Evolutionary conservation across 169 alveolate species (phyloP), one percentile per base, ranked within the genome.

Genomic region (Plasmodium vinckei): DNA sequence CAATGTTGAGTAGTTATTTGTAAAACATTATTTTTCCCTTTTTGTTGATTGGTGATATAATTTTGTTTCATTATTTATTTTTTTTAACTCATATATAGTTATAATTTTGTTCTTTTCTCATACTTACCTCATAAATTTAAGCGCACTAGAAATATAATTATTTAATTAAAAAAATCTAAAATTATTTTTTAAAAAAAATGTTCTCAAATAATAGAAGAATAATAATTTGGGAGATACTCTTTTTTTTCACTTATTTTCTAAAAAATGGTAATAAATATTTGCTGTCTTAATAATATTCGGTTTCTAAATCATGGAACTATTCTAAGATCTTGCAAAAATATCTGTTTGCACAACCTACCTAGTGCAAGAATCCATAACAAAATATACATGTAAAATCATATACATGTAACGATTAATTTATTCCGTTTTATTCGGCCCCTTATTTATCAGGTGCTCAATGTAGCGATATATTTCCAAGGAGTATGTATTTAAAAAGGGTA

Each of bases 401-500:
- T 15, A 6, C 59, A 51, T 51, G 23, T 51, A 51, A 4, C n/a
- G n/a, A 15, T 15, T 75, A 5, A 39, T 39, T 33, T 3, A 19
- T 10, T 6, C 61, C 73, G n/a, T 51, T 3, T 19, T 33, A 33
- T 33, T 33, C 7, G 1, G 4, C 7, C 7, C 42, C 42, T 33
- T 33, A 33, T 33, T 33, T n/a, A 15, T 56, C 49, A 77, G 88
- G 64, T 25, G 47, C 33, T 9, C 21, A 77, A 56, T 63, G 88
- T 57, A 63, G 27, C 25, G 68, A 51, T 63, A 25, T 67, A 23
- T 17, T 75, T 5, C 57, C 53, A 51, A 77, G 75, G 60, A 77
- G 19, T 23, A 69, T 75, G 42, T 49, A 61, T 65, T 77, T 77
- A 25, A 77, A 77, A 63, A 77, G 65, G 88, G 88, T 77, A 77